phyloP scores from a whole-genome alignment of 1,284 basidiomycete species.

The Microbotryum saponariae region DNA sequence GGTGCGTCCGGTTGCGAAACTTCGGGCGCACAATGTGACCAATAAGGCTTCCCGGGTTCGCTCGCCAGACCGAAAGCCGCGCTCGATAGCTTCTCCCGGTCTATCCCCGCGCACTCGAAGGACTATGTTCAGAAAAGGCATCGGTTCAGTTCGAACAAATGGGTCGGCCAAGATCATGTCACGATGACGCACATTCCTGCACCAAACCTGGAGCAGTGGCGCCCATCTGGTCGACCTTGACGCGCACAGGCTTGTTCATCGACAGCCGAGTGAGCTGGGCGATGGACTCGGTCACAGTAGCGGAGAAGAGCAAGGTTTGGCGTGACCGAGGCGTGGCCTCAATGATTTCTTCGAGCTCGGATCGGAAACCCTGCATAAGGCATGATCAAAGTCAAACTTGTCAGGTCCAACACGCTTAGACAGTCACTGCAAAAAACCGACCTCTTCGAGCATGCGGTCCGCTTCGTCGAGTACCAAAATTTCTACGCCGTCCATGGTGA shows the following conservation, averaged over 20 bases:
- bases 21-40: constrained; percentile 74
- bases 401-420: too few species aligned
- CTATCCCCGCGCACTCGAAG: constrained; percentile 65
- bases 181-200: constrained; percentile 69
- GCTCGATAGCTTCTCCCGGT: constrained; percentile 34
- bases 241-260: constrained; percentile 78
- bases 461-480: constrained; percentile 94
- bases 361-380: constrained; percentile 63
- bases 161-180: not conserved
- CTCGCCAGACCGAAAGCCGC: constrained; percentile 47
- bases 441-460: constrained; percentile 90
- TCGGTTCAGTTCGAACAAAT: not conserved
- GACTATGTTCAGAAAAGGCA: constrained; percentile 16
- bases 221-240: constrained; percentile 92
- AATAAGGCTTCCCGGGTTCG: constrained; percentile 64
- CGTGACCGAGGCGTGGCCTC: constrained; percentile 76
- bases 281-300: constrained; percentile 94
- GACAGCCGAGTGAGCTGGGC: constrained; percentile 88
- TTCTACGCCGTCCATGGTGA: constrained; percentile 86
- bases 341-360: constrained; percentile 89
- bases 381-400: too few species aligned
- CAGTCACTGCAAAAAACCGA: not conserved
- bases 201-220: constrained; percentile 79
- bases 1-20: constrained; percentile 63
- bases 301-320: constrained; percentile 97